Evolutionary conservation across 2,329 filamentous ascomycete genomes (phyloP), one percentile per base, ranked within the genome.

Genomic region (Aspergillus sp.): DNA sequence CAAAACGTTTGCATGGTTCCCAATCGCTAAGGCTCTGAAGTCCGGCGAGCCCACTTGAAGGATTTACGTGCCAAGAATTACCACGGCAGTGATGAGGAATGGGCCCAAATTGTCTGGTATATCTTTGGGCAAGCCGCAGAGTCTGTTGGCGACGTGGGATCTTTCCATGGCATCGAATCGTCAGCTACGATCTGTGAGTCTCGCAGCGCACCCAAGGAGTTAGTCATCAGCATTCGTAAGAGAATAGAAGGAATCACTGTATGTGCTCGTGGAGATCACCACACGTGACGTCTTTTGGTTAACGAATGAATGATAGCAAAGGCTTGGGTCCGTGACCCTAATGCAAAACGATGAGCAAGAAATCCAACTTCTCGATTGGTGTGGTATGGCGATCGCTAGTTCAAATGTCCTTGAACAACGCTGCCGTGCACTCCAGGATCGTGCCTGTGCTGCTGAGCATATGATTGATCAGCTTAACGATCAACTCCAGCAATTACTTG

Each of bases 311-410:
- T 57, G 51, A 46, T 20, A 81, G 74, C 82, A 84, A 81, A 80
- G 74, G 52, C 77, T 87, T 22, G 85, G 85, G 26, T 73, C 80
- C 10, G 78, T 88, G 39, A 69, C 74, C 10, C 76, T 88, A 4
- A 71, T 76, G 50, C 77, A 81, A 63, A 77, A 84, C 64, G 80
- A 85, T 39, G 81, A 82, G 36, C 79, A 83, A 63, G 81, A 83
- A 52, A 78, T 87, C 46, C 78, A 82, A 58, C 76, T 84, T 2
- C 83, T 86, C 60, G 82, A 84, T 36, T 88, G 86, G 86, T 75
- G 80, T 12, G 78, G 78, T 50, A 73, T 76, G 49, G 82, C 83
- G 18, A 76, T 81, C 12, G 69, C 77, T 29, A 75, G 78, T 51
- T 77, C 81, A 49, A 69, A 75, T 51, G 61, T 65, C 14, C 75